These are phyloP conservation scores for Crithidia mellificae DNA, from an alignment of 208 protist genomes.

Conservation along the genomic window DNA sequence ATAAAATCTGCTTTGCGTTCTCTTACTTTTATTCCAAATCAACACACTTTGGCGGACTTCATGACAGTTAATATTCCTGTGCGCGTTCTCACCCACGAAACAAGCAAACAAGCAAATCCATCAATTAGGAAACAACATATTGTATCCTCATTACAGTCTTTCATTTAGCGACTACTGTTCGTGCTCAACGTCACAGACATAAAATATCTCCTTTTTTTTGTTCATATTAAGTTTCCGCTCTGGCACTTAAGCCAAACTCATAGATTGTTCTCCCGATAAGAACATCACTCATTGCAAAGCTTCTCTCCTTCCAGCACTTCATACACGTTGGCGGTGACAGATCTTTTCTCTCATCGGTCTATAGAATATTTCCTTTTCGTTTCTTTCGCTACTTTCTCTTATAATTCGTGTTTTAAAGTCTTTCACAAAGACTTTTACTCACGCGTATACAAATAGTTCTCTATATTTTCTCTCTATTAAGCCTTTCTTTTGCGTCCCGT, in stretches of 20 bases:
- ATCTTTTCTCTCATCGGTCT: neutral
- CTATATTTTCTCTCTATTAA: too few relatives aligned
- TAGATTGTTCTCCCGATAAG: slow-evolving; percentile 5
- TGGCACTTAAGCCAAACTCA: neutral
- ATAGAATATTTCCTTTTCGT: slow-evolving; percentile 2
- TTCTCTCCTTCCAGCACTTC: neutral
- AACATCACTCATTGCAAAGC: neutral
- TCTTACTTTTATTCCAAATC: neutral
- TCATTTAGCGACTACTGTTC: neutral
- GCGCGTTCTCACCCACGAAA: neutral
- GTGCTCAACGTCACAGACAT: neutral
- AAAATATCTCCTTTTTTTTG: slow-evolving; percentile 12
- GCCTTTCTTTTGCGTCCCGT: too few relatives aligned
- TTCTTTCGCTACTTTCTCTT: neutral
- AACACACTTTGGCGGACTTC: neutral
- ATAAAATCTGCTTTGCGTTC: neutral
- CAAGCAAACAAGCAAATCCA: neutral
- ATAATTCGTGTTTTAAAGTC: neutral
- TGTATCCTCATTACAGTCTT: neutral
- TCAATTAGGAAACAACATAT: neutral
- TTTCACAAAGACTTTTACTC: too few relatives aligned
- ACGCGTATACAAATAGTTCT: too few relatives aligned
- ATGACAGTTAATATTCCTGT: neutral
- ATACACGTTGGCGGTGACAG: slow-evolving; percentile 4
- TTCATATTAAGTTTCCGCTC: slow-evolving; percentile 23